Evolutionary conservation across 139 green algal species (phyloP), one percentile per base, ranked within the genome.

Genomic region (Coelastrella sp.): DNA sequence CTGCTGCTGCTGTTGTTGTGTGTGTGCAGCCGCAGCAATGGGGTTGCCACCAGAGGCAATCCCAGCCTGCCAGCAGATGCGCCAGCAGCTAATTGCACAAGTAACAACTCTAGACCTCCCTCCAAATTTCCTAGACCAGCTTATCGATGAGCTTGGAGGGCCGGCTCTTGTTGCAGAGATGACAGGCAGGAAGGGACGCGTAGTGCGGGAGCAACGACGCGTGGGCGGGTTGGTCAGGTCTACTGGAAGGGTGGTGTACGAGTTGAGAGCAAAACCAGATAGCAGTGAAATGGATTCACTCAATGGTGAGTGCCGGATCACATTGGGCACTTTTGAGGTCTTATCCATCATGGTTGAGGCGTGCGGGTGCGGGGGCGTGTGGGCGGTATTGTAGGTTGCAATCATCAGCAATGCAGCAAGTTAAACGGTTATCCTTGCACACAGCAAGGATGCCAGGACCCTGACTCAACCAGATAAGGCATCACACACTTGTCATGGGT

Each of bases 41-140:
- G 84, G 84, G 6, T 20, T 89, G 57, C 84, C 64, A 7, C 71
- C 84, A 16, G 84, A 81, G 23, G 58, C 73, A 56, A 89, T 93
- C 20, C 81, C 78, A 3, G 88, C 88, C 54, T 93, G 87, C 71
- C 73, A 93, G 10, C 57, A 73, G 11, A 92, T 92, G 85, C 92
- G 89, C 14, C n/a, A 92, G 17, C 57, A 88, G 79, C 91, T 98
- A 83, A 80, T 96, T 71, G 73, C 93, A 86, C 83, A 80, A 19
- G 92, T 95, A 0, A 79, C 87, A 1, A 73, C 71, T 4, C 89
- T 97, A 79, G 80, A 94, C 61, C 94, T 99, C 85, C 97, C 97
- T 4, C 91, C 95, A 83, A 99, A 99, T 94, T 98, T 98, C 91
- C 93, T 99, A 57, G 97, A 99, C 89, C 83, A 97, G 89, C 87